These are phyloP conservation scores for Oryza officinalis DNA, from an alignment of 176 grass and related monocot genomes.

Conservation along the genomic window DNA sequence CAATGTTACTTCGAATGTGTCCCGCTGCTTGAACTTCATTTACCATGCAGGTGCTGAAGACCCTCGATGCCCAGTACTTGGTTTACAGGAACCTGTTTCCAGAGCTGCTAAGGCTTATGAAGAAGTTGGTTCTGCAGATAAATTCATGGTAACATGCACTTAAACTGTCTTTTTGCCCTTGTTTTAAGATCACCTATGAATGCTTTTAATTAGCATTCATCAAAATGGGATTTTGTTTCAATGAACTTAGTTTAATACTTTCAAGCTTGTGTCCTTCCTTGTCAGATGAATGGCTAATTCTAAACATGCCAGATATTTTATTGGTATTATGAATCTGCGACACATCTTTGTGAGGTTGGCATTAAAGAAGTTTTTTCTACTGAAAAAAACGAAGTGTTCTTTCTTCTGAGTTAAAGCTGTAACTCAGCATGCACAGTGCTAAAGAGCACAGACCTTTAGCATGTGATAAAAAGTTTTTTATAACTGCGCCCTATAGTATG, in stretches of 20 bases:
- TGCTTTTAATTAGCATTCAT: not conserved
- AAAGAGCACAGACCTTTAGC: not conserved
- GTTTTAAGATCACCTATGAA: not conserved
- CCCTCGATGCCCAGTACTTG: constrained; percentile 69
- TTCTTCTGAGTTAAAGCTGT: not conserved
- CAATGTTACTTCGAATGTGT: not conserved
- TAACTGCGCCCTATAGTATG: not conserved
- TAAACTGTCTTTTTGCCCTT: not conserved
- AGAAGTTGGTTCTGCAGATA: constrained; percentile 38
- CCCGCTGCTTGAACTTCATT: constrained; percentile 27
- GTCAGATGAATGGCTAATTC: not conserved
- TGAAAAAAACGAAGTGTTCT: not conserved
- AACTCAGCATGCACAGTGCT: not conserved
- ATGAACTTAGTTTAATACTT: not conserved
- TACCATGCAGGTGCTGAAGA: constrained; percentile 62
- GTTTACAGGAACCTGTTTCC: constrained; percentile 47
- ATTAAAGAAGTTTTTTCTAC: not conserved
- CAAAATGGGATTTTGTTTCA: not conserved
- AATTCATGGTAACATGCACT: constrained; percentile 59
- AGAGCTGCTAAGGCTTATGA: constrained; percentile 50
- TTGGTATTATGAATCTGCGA: not conserved
- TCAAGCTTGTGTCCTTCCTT: not conserved
- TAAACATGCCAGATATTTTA: not conserved
- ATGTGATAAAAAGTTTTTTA: not conserved
- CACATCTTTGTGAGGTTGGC: not conserved